Conservation (phyloP, 179 eudicot genomes). For the Drosera spatulata region DNA sequence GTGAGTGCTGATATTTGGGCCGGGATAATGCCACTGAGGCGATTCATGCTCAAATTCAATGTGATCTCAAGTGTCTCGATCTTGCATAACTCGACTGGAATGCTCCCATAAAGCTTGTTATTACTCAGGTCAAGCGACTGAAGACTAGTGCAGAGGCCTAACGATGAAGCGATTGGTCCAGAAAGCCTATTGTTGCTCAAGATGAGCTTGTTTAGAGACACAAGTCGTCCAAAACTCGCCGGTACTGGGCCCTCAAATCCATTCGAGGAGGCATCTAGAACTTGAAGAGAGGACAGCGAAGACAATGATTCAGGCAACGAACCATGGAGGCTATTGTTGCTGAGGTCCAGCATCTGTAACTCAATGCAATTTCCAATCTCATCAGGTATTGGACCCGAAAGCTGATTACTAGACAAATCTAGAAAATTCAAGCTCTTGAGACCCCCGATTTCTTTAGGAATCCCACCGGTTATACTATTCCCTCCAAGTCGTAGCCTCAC, state of each 20-base stretch:
- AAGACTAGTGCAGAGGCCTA: constrained; percentile 38
- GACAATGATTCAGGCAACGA: constrained; percentile 30
- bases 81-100: constrained; percentile 31
- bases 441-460: constrained; percentile 42
- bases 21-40: constrained; percentile 26
- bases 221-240: constrained; percentile 34
- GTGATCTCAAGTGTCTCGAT: constrained; percentile 26
- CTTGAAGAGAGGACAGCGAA: constrained; percentile 33
- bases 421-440: constrained; percentile 36
- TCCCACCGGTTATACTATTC: constrained; percentile 33
- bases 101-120: constrained; percentile 31
- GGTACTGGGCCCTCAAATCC: constrained; percentile 37
- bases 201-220: constrained; percentile 38
- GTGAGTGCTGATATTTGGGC: constrained; percentile 16
- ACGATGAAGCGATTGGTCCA: constrained; percentile 35
- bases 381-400: constrained; percentile 35
- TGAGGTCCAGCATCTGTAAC: constrained; percentile 49
- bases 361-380: constrained; percentile 45
- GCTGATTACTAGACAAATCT: constrained; percentile 42
- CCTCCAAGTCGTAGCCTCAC: constrained; percentile 41
- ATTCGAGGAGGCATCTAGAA: constrained; percentile 45
- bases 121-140: constrained; percentile 47
- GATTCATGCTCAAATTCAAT: constrained; percentile 24
- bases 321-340: constrained; percentile 31
- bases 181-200: constrained; percentile 34